Conservation (phyloP, 2,329 filamentous ascomycete genomes). For the Didymellaceae sp. region DNA sequence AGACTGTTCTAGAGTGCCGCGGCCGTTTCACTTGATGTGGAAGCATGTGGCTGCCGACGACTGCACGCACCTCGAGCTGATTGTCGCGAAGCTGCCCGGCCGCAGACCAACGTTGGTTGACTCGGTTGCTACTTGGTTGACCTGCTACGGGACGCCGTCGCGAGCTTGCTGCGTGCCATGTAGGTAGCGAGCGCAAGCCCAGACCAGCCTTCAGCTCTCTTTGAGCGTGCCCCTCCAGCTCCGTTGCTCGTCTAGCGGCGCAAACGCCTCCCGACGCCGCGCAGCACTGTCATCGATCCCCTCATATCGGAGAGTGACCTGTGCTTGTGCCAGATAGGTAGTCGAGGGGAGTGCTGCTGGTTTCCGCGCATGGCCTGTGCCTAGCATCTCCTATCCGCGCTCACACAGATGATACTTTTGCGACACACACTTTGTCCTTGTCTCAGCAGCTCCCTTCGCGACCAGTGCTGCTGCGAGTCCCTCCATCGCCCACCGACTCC, state of each 20-base stretch:
- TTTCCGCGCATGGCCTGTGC: slow-evolving; percentile 16
- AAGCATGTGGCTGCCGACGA: slow-evolving; percentile 12
- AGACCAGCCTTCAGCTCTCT: slow-evolving; percentile 2
- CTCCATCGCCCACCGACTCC: neutral
- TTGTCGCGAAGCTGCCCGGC: neutral
- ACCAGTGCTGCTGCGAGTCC: slow-evolving; percentile 11
- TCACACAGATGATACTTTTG: slow-evolving; percentile 7
- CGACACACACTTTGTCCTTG: slow-evolving; percentile 12
- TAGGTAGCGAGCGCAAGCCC: slow-evolving; percentile 9
- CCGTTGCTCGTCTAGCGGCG: neutral
- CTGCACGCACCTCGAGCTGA: slow-evolving; percentile 11
- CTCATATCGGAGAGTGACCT: slow-evolving; percentile 6
- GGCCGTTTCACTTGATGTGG: slow-evolving; percentile 16
- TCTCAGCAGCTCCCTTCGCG: slow-evolving; percentile 20
- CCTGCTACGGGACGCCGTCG: slow-evolving; percentile 5
- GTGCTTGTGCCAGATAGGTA: slow-evolving; percentile 16
- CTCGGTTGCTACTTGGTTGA: too few relatives aligned
- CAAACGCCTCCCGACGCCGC: slow-evolving; percentile 10
- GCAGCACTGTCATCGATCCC: slow-evolving; percentile 8
- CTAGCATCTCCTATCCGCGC: slow-evolving; percentile 17
- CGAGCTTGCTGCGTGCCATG: slow-evolving; percentile 7
- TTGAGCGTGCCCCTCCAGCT: slow-evolving; percentile 17
- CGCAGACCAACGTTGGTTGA: too few relatives aligned
- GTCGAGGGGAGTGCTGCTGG: slow-evolving; percentile 15
- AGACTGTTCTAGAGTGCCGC: slow-evolving; percentile 17